Evolutionary conservation across 805 yeast genomes (phyloP), one percentile per base, ranked within the genome.

Genomic region (Priceomyces fermenticarens): DNA sequence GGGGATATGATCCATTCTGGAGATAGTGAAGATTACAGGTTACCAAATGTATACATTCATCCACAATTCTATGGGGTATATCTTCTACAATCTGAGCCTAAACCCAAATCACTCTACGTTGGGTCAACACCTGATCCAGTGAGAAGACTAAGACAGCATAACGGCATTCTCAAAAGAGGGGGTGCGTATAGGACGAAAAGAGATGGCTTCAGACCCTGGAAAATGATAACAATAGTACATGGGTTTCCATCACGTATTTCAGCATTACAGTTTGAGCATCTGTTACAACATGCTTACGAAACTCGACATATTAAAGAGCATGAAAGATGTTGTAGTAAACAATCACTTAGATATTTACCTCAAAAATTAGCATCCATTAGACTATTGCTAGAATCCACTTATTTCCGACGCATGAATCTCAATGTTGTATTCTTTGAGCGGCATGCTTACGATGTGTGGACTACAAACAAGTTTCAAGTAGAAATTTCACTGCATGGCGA

Each of bases 101-200:
- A 76, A 47, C 77, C 78, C 15, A 66, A 66, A 31, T 75, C 85
- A 8, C 81, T 81, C 51, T 87, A 87, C 53, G 76, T 87, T 3
- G 96, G 96, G 0, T 86, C 95, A 0, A 85, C 95, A 0, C 91
- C 93, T 1, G 77, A 85, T 52, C 95, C 95, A 0, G 54, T 65
- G 3, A 52, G 75, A 48, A 59, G 96, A 36, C 66, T 88, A 3
- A 57, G 88, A 30, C 96, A 87, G 51, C 96, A 87, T 55, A 87
- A 87, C 62, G 95, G 96, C 3, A 78, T 73, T 2, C 54, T 83
- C 10, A 50, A 58, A 14, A 60, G 56, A 2, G 86, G 86, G 1
- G 93, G 95, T 2, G 95, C 95, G 0, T 80, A 67, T 52, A 58
- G 78, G 35, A 87, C 96, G 0, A 80, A 72, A 48, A 62, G 67